A percentile compares a stretch with the other conserved stretches of the same genome.
Evolutionary conservation across 768 basidiomycete genomes (phyloP).

Genomic region (Rhodotorula diobovata): DNA sequence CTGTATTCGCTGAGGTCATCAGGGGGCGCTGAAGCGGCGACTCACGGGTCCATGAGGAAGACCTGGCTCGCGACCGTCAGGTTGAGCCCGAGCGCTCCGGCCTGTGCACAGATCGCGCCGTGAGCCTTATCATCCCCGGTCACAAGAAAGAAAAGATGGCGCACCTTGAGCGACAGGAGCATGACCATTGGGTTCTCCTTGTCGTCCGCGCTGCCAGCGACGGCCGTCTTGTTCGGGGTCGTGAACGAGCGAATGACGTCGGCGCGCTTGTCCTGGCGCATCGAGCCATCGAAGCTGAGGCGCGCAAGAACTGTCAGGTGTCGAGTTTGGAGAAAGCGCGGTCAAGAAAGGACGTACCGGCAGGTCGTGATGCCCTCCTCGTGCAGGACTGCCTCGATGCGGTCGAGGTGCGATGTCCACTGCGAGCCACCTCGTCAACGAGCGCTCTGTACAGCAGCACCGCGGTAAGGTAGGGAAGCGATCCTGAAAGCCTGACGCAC

Average conservation of each 20-base stretch:
- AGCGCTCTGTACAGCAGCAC: no score
- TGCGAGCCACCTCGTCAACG: neutral
- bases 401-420: slow-evolving; percentile 40
- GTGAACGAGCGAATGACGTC: slow-evolving; percentile 40
- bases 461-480: neutral
- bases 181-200: slow-evolving; percentile 39
- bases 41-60: slow-evolving; percentile 43
- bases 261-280: slow-evolving; percentile 39
- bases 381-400: slow-evolving; percentile 34
- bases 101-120: neutral
- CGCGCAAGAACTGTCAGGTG: no score
- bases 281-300: slow-evolving; percentile 39
- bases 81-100: slow-evolving; percentile 43
- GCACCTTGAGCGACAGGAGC: slow-evolving; percentile 41
- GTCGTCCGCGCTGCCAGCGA: slow-evolving; percentile 20
- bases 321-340: neutral
- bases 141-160: neutral
- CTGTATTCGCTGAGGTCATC: no score
- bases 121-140: neutral
- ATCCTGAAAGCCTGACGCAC: no score
- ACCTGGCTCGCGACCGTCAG: slow-evolving; percentile 41
- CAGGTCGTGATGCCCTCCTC: slow-evolving; percentile 37
- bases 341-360: slow-evolving; percentile 11
- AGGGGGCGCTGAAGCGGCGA: no score
- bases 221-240: slow-evolving; percentile 15